Evolutionary conservation across 768 basidiomycete species (phyloP).

Genomic region (Tulasnella sp.): DNA sequence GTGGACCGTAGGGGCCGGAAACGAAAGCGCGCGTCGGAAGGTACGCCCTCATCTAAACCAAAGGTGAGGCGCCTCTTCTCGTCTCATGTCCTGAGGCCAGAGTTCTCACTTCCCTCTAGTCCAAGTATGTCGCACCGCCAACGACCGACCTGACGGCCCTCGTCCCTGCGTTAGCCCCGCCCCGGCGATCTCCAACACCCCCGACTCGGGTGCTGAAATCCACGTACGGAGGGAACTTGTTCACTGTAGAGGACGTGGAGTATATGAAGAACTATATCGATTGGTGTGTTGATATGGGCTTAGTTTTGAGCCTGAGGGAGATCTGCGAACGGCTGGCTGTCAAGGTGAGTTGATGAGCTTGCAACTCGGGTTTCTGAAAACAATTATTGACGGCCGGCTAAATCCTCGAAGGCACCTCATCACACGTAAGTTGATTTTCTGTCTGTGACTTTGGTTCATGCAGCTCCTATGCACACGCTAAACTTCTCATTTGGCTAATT

Average conservation of each 20-base stretch:
- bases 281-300: slow-evolving; percentile 79
- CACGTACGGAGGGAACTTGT: slow-evolving; percentile 80
- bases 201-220: slow-evolving; percentile 78
- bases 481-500: not conserved
- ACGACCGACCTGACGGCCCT: not conserved
- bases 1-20: slow-evolving; percentile 41
- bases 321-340: slow-evolving; percentile 82
- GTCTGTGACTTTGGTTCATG: not conserved
- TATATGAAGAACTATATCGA: slow-evolving; percentile 85
- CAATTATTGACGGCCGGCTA: too few species aligned
- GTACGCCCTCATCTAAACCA: not conserved
- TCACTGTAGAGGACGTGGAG: slow-evolving; percentile 70
- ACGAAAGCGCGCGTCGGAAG: slow-evolving; percentile 38
- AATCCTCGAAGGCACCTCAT: slow-evolving; percentile 55
- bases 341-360: slow-evolving; percentile 39
- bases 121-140: not conserved
- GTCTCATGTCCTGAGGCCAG: too few species aligned
- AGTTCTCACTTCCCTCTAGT: not conserved
- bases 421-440: slow-evolving; percentile 51
- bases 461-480: not conserved
- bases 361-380: too few species aligned
- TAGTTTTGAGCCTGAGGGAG: slow-evolving; percentile 69
- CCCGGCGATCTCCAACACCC: slow-evolving; percentile 73
- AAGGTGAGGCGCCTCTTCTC: too few species aligned
- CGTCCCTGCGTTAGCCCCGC: slow-evolving; percentile 39